Conservation (phyloP, 495 filamentous ascomycete species). For the Penicillium lagena region DNA sequence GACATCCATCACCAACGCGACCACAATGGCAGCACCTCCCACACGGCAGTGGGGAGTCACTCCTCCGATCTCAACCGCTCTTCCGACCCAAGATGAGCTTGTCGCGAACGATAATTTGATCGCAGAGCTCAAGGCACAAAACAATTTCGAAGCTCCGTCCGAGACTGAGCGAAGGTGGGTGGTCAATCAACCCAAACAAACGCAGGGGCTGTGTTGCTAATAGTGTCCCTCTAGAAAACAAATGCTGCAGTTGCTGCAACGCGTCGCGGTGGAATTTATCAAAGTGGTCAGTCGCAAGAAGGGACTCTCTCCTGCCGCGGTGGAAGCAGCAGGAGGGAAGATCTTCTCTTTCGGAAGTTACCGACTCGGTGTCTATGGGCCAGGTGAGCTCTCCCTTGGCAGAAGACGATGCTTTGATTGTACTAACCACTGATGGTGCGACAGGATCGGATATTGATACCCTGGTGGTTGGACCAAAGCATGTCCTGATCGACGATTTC, state of each 20-base stretch:
- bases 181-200: conserved; percentile 1
- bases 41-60: conserved; percentile 72
- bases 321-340: conserved; percentile 78
- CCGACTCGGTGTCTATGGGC: conserved; percentile 86
- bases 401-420: background rate
- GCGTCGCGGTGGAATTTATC: conserved; percentile 78
- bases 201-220: background rate
- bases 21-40: conserved; percentile 37
- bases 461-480: conserved; percentile 80
- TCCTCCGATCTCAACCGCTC: conserved; percentile 67
- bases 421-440: conserved; percentile 6
- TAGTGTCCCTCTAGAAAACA: conserved; percentile 23
- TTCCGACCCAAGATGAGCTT: conserved; percentile 71
- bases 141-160: conserved; percentile 77
- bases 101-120: conserved; percentile 70
- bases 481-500: conserved; percentile 81
- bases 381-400: conserved; percentile 40
- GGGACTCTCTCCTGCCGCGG: conserved; percentile 65
- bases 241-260: conserved; percentile 66
- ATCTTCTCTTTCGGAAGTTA: conserved; percentile 95
- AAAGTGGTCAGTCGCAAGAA: conserved; percentile 68
- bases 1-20: conserved; percentile 3
- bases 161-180: conserved; percentile 74
- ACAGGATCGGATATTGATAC: conserved; percentile 95
- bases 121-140: conserved; percentile 71